A percentile compares a stretch with the other conserved stretches of the same genome.
Conservation (phyloP, 331 rosid genomes). For the Prunus yedoensis region DNA sequence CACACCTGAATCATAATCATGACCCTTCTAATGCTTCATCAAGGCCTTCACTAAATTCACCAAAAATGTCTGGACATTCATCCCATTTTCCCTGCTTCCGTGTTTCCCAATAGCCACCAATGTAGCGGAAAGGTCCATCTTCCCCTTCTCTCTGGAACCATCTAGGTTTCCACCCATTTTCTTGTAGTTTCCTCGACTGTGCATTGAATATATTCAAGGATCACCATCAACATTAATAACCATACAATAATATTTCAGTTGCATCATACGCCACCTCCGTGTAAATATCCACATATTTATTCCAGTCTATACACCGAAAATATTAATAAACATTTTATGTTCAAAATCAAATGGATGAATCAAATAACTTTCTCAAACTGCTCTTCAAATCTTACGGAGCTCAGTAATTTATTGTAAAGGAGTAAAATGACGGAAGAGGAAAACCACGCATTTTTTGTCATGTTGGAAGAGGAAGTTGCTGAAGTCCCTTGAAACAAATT, state of each 20-base stretch:
- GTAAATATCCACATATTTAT: neutral
- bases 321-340: neutral
- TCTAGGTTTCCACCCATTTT: conserved; percentile 87
- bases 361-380: neutral
- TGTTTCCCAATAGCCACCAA: conserved; percentile 92
- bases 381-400: neutral
- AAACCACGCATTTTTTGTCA: neutral
- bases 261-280: neutral
- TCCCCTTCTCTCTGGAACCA: conserved; percentile 78
- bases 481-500: neutral
- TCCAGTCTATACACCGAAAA: neutral
- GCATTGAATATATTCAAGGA: conserved; percentile 7
- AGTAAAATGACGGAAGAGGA: neutral
- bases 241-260: neutral
- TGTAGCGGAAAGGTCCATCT: conserved; percentile 61
- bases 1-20: conserved; percentile 53
- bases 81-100: conserved; percentile 65
- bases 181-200: conserved; percentile 94
- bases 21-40: conserved; percentile 42
- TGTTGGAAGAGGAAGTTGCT: neutral
- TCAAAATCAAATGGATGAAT: neutral
- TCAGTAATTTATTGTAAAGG: neutral
- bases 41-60: conserved; percentile 55
- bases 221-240: neutral
- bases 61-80: conserved; percentile 82